Percentiles rank a stretch among this genome's conserved stretches.
phyloP scores from a whole-genome alignment of 768 basidiomycete species.

The Lentinula lateritia region DNA sequence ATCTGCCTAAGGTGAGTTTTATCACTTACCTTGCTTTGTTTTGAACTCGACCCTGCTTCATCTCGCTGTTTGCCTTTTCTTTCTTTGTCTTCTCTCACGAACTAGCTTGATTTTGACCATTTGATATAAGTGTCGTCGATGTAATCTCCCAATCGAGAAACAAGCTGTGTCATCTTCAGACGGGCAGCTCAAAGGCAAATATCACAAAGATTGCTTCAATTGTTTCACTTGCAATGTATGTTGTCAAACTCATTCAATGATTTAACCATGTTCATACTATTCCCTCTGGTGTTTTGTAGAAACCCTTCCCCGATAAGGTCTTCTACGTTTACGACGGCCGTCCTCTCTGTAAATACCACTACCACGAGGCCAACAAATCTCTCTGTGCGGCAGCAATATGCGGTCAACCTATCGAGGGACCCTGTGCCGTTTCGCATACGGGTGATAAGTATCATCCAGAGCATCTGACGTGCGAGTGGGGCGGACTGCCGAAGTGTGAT shows the following conservation, averaged over 20 bases:
- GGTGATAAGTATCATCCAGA: slow-evolving; percentile 85
- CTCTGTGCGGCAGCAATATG: slow-evolving; percentile 77
- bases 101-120: slow-evolving; percentile 2
- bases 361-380: slow-evolving; percentile 88
- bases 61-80: neutral
- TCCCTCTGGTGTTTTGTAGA: slow-evolving; percentile 28
- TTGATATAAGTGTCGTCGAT: slow-evolving; percentile 71
- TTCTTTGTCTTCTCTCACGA: neutral
- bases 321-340: slow-evolving; percentile 92
- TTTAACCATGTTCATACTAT: neutral
- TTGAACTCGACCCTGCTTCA: neutral
- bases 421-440: slow-evolving; percentile 82
- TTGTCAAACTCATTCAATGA: neutral
- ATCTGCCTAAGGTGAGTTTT: slow-evolving; percentile 75
- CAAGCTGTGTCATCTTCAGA: slow-evolving; percentile 88
- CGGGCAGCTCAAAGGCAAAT: slow-evolving; percentile 94
- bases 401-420: slow-evolving; percentile 88
- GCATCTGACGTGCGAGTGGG: slow-evolving; percentile 78
- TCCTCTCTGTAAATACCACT: slow-evolving; percentile 88
- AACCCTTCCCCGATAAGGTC: slow-evolving; percentile 86
- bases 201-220: slow-evolving; percentile 88
- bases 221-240: slow-evolving; percentile 44
- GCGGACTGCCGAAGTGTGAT: slow-evolving; percentile 39
- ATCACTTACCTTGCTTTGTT: neutral
- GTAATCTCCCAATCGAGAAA: slow-evolving; percentile 82